A percentile compares a stretch with the other conserved stretches of the same genome.
These are phyloP conservation scores for Arctostaphylos glauca DNA, from an alignment of 148 eudicot genomes.

Conservation along the genomic window DNA sequence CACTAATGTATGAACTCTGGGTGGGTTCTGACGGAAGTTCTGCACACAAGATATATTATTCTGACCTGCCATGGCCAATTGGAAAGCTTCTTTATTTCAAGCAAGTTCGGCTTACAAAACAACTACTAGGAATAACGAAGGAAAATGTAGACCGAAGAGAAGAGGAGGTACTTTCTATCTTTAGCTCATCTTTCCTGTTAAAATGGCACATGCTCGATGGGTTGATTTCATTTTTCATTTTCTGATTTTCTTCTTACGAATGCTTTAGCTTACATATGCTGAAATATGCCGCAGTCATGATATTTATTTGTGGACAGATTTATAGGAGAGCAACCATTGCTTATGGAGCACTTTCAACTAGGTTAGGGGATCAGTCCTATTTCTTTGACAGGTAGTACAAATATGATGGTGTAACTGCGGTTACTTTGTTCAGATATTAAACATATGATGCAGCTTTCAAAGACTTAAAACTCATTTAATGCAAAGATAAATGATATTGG, in stretches of 20 bases:
- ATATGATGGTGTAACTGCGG: not conserved
- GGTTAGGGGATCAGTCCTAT: constrained; percentile 61
- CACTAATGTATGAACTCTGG: constrained; percentile 82
- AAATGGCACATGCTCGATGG: not conserved
- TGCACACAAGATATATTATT: constrained; percentile 62
- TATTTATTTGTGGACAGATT: constrained; percentile 49
- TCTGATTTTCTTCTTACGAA: not conserved
- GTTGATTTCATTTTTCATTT: not conserved
- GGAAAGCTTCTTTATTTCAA: constrained; percentile 65
- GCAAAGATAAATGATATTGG: not conserved
- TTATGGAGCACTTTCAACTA: constrained; percentile 76
- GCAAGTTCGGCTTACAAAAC: constrained; percentile 49
- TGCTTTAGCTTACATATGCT: not conserved
- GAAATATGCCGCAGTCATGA: not conserved
- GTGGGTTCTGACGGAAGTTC: constrained; percentile 57
- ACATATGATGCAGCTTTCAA: not conserved
- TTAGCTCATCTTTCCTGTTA: not conserved
- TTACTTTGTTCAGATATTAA: not conserved
- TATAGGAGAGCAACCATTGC: constrained; percentile 65
- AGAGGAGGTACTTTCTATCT: constrained; percentile 54
- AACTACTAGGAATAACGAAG: constrained; percentile 68
- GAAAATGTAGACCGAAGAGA: constrained; percentile 79
- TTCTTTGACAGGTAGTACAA: constrained; percentile 66
- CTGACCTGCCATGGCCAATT: constrained; percentile 89
- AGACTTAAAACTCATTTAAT: not conserved